Conservation (phyloP, 139 green algal species). For the Tetradesmus lagerheimii region DNA sequence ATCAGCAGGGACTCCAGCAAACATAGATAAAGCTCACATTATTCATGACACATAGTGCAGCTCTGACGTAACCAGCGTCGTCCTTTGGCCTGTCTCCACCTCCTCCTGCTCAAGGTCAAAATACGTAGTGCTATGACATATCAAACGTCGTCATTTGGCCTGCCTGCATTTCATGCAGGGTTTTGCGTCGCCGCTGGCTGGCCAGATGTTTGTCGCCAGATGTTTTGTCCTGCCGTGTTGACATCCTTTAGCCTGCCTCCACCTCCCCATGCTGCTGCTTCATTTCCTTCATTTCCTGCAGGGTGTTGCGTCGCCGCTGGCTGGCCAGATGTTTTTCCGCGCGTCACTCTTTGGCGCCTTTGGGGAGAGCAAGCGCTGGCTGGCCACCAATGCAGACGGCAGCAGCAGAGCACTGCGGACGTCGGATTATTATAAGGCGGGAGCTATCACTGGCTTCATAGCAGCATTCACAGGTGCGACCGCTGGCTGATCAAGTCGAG, state of each 20-base stretch:
- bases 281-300: slow-evolving; percentile 42
- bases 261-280: not conserved
- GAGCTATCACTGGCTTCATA: slow-evolving; percentile 85
- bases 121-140: not conserved
- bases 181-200: slow-evolving; percentile 90
- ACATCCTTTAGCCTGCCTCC: no score
- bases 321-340: slow-evolving; percentile 95
- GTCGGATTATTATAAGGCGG: slow-evolving; percentile 73
- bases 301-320: slow-evolving; percentile 92
- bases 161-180: slow-evolving; percentile 67
- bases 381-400: slow-evolving; percentile 87
- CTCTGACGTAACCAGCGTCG: no score
- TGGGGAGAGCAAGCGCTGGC: slow-evolving; percentile 84
- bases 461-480: slow-evolving; percentile 79
- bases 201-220: slow-evolving; percentile 98
- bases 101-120: not conserved
- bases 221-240: no score
- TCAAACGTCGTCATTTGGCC: no score
- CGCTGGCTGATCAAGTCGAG: no score
- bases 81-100: no score
- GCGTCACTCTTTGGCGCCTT: slow-evolving; percentile 91
- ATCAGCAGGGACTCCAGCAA: no score
- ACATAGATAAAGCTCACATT: no score
- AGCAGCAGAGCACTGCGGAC: slow-evolving; percentile 58
- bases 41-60: no score